phyloP scores from a whole-genome alignment of 495 filamentous ascomycete species.

The Talaromyces wortmannii region DNA sequence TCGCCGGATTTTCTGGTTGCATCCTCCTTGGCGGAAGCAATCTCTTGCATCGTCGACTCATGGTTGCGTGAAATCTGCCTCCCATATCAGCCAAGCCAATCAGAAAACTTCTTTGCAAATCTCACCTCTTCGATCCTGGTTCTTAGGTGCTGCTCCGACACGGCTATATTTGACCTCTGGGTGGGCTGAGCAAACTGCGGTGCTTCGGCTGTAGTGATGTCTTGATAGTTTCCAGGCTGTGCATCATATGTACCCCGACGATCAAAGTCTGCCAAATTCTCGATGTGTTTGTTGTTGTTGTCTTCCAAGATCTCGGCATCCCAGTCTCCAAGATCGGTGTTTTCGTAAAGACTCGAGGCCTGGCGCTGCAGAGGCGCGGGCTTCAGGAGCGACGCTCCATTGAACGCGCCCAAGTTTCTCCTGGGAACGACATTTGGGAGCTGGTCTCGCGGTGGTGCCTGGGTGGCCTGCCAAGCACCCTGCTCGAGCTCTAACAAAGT shows the following conservation, averaged over 20 bases:
- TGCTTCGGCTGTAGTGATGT: background rate
- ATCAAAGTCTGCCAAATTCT: background rate
- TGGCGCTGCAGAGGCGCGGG: background rate
- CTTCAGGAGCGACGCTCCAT: background rate
- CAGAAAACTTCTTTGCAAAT: slow-evolving; percentile 3
- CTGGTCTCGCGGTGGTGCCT: slow-evolving; percentile 13
- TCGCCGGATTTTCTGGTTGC: slow-evolving; percentile 56
- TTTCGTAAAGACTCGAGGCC: background rate
- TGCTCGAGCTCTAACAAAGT: slow-evolving; percentile 49
- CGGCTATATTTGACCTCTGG: background rate
- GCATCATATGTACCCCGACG: background rate
- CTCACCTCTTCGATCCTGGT: slow-evolving; percentile 9
- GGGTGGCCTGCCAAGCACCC: slow-evolving; percentile 45
- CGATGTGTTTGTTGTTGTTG: background rate
- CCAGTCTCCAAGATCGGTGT: slow-evolving; percentile 3
- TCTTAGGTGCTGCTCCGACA: slow-evolving; percentile 1
- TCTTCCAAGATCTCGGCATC: slow-evolving; percentile 5
- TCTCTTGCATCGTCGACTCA: slow-evolving; percentile 36
- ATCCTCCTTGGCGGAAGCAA: slow-evolving; percentile 40
- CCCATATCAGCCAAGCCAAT: slow-evolving; percentile 7
- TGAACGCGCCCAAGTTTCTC: background rate
- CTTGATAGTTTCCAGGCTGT: background rate
- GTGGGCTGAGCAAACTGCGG: background rate
- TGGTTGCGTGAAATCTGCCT: slow-evolving; percentile 48
- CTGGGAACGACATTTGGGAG: background rate